Evolutionary conservation across 495 filamentous ascomycete genomes (phyloP), one percentile per base, ranked within the genome.

Genomic region (Talaromyces borbonicus): DNA sequence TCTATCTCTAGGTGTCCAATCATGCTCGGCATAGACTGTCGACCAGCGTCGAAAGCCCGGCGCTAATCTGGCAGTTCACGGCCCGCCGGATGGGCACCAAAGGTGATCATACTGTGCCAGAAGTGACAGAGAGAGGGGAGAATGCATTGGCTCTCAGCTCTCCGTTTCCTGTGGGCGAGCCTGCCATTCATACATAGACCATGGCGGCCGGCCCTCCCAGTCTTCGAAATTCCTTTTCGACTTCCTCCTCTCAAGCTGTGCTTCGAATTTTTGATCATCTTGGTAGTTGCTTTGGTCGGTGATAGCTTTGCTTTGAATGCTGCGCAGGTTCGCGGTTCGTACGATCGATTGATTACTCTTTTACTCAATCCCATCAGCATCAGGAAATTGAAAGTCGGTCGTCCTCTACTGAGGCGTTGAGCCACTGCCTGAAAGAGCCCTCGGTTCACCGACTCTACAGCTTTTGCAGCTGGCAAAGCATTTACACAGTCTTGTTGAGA

Each of bases 281-380:
- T 29, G 22, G 23, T 26, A 8, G 8, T 16, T 43, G 8, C 25
- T 7, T 15, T 11, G 19, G 15, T 48, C 46, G 25, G 8, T 36
- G 16, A 19, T 39, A 18, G 11, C 16, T 11, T 22, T 39, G 33
- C 26, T 48, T 41, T 41, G n/a, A 39, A 11, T 5, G 32, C 37
- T 48, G 46, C 46, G 46, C 46, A 30, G 46, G 46, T 18, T 30
- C 27, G 40, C 24, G 19, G 40, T 24, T 14, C n/a, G n/a, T n/a
- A n/a, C n/a, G 1, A n/a, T 12, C 4, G 40, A 26, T 43, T 43
- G n/a, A n/a, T n/a, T n/a, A n/a, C n/a, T 25, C 12, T 42, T 4
- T 18, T 27, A 14, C 14, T 42, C 22, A 15, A n/a, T 14, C 15
- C 18, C 23, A 26, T 27, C 40, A 2, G 8, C 11, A 43, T 43